Evolutionary conservation across 345 rosid genomes (phyloP), one percentile per base, ranked within the genome.

Genomic region (Eutrema japonicum): DNA sequence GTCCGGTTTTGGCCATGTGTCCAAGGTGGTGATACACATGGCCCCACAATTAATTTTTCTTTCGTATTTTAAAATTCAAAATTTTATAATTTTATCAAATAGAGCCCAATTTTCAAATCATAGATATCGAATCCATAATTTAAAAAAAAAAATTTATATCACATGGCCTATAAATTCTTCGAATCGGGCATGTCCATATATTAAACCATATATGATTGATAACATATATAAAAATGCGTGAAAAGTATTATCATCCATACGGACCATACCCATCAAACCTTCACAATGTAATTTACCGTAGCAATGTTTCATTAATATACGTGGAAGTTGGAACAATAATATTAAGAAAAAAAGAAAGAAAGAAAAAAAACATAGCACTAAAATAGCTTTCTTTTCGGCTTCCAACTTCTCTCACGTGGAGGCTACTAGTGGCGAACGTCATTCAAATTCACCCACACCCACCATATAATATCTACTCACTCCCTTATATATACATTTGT

Each of bases 401-500:
- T 67, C 54, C n/a, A 68, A 51, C 46, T 66, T 68, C 63, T 68
- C 63, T 68, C 78, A 75, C 73, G 63, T 74, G 78, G 46, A 56
- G 61, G 40, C 13, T 50, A 51, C 69, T 51, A 61, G 56, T 68
- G 64, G 78, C 50, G 10, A 68, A 68, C 56, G 74, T 67, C 73
- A 52, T 59, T 60, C 73, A 30, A 60, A 51, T 26, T 68, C 14
- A 61, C 73, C 68, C 68, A 75, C 68, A 68, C 56, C 68, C 68
- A 75, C 64, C 67, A 60, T 52, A 16, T 51, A 43, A 35, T 53
- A 69, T 62, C 74, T 53, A 68, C 74, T 61, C 68, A 61, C 36
- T 53, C 57, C 53, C 55, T 67, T 66, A 66, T 74, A 74, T 75
- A 74, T 38, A 66, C 38, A 29, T 56, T 46, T 35, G 45, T 45